phyloP scores from a whole-genome alignment of 352 stramenopile species.

The Phytopythium chamaehyphon region DNA sequence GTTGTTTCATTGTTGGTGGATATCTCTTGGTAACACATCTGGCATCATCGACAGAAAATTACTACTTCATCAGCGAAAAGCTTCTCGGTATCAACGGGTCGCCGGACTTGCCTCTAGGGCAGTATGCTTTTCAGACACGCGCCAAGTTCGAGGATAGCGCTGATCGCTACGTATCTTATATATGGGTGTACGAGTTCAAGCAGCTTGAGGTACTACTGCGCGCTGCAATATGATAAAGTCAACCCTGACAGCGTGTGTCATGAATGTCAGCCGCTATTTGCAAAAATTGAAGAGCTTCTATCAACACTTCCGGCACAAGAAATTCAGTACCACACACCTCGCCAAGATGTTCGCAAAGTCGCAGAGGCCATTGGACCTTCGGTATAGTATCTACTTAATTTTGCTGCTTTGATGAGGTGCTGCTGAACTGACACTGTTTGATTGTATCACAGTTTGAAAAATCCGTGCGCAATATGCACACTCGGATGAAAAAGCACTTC shows the following conservation, averaged over 20 bases:
- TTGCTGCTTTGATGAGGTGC: neutral
- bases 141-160: constrained; percentile 38
- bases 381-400: constrained; percentile 14
- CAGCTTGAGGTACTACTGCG: constrained; percentile 33
- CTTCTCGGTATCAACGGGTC: constrained; percentile 42
- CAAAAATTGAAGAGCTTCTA: constrained; percentile 47
- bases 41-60: constrained; percentile 47
- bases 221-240: neutral
- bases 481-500: constrained; percentile 77
- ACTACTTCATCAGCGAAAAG: constrained; percentile 54
- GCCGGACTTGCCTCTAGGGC: constrained; percentile 38
- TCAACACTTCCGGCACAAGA: constrained; percentile 49
- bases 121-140: constrained; percentile 44
- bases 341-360: constrained; percentile 50
- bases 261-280: constrained; percentile 38
- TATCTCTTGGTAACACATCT: neutral
- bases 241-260: neutral
- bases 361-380: constrained; percentile 35
- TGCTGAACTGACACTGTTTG: neutral
- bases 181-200: constrained; percentile 73
- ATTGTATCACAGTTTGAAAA: constrained; percentile 49
- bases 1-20: neutral
- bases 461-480: constrained; percentile 58
- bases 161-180: constrained; percentile 46
- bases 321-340: constrained; percentile 62